Percentiles rank a stretch among this genome's conserved stretches.
These are phyloP conservation scores for Picochlorum sp. DNA, from an alignment of 139 green algal genomes.

Conservation along the genomic window DNA sequence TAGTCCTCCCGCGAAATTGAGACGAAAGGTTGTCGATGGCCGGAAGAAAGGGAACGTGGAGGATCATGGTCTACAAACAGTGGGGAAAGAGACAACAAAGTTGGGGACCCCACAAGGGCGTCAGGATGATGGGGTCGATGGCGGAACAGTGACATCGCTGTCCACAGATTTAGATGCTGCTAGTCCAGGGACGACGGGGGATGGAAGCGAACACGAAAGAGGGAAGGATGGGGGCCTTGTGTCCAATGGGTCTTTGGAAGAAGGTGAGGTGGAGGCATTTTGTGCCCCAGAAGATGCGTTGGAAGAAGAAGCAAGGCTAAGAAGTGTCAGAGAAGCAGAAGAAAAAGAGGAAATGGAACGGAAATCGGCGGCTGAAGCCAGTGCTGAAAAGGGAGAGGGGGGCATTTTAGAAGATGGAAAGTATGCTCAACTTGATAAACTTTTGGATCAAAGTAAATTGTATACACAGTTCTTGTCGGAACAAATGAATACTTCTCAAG, in stretches of 20 bases:
- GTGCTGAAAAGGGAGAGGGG: neutral
- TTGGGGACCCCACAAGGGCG: too few species aligned
- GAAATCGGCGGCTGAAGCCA: neutral
- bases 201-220: too few species aligned
- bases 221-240: conserved; percentile 11
- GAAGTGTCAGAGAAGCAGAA: conserved; percentile 31
- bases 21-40: too few species aligned
- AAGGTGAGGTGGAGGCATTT: conserved; percentile 36
- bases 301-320: conserved; percentile 52
- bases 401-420: conserved; percentile 31
- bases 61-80: too few species aligned
- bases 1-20: too few species aligned
- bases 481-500: conserved; percentile 60
- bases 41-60: too few species aligned
- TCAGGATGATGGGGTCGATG: too few species aligned
- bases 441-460: conserved; percentile 63
- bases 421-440: conserved; percentile 54
- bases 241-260: conserved; percentile 17
- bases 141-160: neutral
- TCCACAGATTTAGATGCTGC: neutral
- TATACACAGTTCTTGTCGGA: conserved; percentile 82
- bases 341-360: conserved; percentile 7
- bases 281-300: conserved; percentile 31
- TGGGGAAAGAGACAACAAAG: too few species aligned
- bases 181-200: neutral